Conservation (phyloP, 2,329 filamentous ascomycete species). For the Clarireedia homoeocarpa region DNA sequence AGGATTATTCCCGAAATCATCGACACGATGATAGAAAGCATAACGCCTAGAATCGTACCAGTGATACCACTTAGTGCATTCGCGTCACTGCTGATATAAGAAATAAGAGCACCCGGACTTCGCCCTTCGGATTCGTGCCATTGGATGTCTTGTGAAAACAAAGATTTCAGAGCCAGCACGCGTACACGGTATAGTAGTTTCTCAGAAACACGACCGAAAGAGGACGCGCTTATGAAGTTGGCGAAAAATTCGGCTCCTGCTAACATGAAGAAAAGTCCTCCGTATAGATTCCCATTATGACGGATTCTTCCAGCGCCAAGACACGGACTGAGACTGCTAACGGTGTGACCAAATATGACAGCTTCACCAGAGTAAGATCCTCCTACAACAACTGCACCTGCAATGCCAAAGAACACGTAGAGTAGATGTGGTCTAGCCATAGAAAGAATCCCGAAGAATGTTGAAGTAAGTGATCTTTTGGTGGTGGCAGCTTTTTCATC, state of each 20-base stretch:
- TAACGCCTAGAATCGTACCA: slow-evolving; percentile 60
- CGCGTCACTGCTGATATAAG: slow-evolving; percentile 62
- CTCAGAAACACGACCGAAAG: slow-evolving; percentile 50
- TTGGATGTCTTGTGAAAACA: slow-evolving; percentile 57
- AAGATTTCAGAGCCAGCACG: slow-evolving; percentile 41
- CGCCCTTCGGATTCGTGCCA: slow-evolving; percentile 64
- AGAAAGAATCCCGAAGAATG: slow-evolving; percentile 1
- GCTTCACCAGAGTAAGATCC: slow-evolving; percentile 45
- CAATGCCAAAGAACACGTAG: background rate
- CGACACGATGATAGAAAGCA: slow-evolving; percentile 61
- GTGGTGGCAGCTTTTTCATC: background rate
- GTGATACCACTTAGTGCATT: slow-evolving; percentile 60
- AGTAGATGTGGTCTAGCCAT: slow-evolving; percentile 4
- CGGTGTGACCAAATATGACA: slow-evolving; percentile 46
- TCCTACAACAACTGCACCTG: slow-evolving; percentile 42
- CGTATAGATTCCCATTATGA: slow-evolving; percentile 31
- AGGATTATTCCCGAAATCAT: slow-evolving; percentile 60
- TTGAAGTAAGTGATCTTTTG: background rate
- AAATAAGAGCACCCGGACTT: slow-evolving; percentile 53
- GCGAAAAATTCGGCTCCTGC: slow-evolving; percentile 51
- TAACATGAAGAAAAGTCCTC: slow-evolving; percentile 40
- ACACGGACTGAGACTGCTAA: slow-evolving; percentile 43
- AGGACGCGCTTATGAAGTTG: slow-evolving; percentile 49
- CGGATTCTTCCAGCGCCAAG: slow-evolving; percentile 19
- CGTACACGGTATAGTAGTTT: slow-evolving; percentile 57